Percentiles rank a stretch among this genome's conserved stretches.
Conservation (phyloP, 257 asterid species). For the Salvia rosmarinus region DNA sequence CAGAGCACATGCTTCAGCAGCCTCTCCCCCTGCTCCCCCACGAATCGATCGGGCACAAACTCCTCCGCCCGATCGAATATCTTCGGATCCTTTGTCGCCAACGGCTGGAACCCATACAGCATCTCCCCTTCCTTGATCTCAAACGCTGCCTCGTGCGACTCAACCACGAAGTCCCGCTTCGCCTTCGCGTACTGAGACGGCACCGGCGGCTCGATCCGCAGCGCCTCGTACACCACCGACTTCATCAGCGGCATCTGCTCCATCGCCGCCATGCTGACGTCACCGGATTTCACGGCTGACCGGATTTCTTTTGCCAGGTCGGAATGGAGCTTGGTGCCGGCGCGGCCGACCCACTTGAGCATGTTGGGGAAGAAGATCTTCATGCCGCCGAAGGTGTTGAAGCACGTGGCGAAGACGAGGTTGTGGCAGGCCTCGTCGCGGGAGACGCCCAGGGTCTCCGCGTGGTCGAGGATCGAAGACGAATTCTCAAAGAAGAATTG, state of each 20-base stretch:
- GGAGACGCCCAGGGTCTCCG: conserved; percentile 54
- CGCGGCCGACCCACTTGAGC: conserved; percentile 76
- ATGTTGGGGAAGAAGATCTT: conserved; percentile 75
- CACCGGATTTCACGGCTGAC: conserved; percentile 44
- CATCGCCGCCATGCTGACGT: conserved; percentile 61
- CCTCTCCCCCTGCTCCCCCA: conserved; percentile 76
- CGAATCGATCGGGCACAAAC: conserved; percentile 67
- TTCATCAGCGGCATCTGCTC: conserved; percentile 78
- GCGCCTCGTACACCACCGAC: conserved; percentile 77
- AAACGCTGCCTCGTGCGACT: conserved; percentile 76
- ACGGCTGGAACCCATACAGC: conserved; percentile 80
- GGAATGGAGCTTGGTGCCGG: conserved; percentile 65
- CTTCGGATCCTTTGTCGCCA: conserved; percentile 81
- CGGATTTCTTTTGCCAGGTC: conserved; percentile 70
- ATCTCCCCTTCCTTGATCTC: conserved; percentile 75
- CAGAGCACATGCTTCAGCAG: conserved; percentile 71
- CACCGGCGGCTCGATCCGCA: conserved; percentile 86
- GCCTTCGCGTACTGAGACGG: conserved; percentile 79
- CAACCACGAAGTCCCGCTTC: conserved; percentile 56
- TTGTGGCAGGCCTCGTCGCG: conserved; percentile 90
- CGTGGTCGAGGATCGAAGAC: conserved; percentile 58
- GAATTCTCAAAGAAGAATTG: conserved; percentile 67
- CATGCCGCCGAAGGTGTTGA: conserved; percentile 88
- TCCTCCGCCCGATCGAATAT: conserved; percentile 78
- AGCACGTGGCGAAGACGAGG: conserved; percentile 78